phyloP scores from a whole-genome alignment of 805 yeast genomes.

The Zygosaccharomyces rouxii region DNA sequence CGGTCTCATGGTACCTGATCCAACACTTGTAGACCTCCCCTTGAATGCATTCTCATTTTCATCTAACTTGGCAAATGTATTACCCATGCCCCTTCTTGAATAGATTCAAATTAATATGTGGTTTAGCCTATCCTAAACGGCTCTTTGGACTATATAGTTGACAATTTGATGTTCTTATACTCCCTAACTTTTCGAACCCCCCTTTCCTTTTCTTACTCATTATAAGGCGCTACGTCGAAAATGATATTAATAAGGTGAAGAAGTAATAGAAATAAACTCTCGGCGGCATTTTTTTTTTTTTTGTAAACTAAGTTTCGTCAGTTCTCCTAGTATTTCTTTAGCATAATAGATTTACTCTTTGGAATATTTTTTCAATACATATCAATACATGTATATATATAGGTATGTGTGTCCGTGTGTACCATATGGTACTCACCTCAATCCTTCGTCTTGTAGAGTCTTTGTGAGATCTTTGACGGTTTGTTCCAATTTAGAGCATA shows the following conservation, averaged over 20 bases:
- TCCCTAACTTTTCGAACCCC: not conserved
- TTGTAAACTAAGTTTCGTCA: not conserved
- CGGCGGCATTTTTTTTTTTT: not conserved
- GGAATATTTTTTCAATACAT: not conserved
- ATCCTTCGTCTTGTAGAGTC: conserved; percentile 18
- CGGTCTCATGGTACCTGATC: conserved; percentile 17
- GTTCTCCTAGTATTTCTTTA: not conserved
- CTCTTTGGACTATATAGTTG: not conserved
- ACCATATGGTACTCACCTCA: not conserved
- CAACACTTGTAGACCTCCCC: conserved; percentile 4
- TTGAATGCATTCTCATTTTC: conserved; percentile 20
- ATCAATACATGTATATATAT: not conserved
- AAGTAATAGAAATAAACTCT: not conserved
- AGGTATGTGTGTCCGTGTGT: not conserved
- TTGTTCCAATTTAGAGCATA: conserved; percentile 38
- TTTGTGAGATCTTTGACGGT: conserved; percentile 37
- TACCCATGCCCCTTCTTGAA: conserved; percentile 38
- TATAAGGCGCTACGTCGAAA: not conserved
- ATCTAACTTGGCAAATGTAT: conserved; percentile 44
- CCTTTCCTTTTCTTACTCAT: not conserved
- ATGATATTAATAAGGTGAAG: not conserved
- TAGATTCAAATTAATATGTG: not conserved
- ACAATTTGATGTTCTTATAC: not conserved
- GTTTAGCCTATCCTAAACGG: not conserved
- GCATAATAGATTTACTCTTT: too few relatives aligned